phyloP scores from a whole-genome alignment of 768 basidiomycete genomes.

The Wakefieldia striispora region DNA sequence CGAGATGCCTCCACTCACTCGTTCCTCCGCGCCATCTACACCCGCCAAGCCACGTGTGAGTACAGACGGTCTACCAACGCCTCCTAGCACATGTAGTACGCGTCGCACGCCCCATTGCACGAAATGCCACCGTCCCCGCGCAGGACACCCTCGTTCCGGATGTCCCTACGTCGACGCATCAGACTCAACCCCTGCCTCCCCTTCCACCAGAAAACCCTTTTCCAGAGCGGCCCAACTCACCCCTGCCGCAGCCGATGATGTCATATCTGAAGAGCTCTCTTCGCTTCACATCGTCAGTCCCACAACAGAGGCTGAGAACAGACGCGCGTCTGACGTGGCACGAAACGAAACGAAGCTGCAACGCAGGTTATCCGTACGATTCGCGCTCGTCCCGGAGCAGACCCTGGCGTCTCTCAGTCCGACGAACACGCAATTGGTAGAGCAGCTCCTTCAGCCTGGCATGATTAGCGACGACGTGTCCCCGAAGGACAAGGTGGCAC shows the following conservation, averaged over 20 bases:
- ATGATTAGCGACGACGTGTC: constrained; percentile 28
- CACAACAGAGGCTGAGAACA: constrained; percentile 10
- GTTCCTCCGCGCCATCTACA: constrained; percentile 32
- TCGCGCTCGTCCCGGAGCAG: constrained; percentile 33
- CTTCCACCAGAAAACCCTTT: constrained; percentile 8
- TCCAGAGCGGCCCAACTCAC: background rate
- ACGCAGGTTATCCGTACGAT: constrained; percentile 31
- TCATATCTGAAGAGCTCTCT: constrained; percentile 42
- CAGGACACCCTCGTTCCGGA: constrained; percentile 62
- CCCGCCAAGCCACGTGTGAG: constrained; percentile 21
- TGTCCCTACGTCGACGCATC: constrained; percentile 47
- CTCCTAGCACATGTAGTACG: constrained; percentile 37
- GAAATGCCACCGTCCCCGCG: constrained; percentile 52
- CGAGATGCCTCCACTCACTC: constrained; percentile 27
- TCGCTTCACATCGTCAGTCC: constrained; percentile 43
- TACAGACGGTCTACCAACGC: constrained; percentile 14
- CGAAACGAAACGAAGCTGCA: constrained; percentile 1
- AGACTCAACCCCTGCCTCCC: constrained; percentile 12
- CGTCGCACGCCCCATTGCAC: constrained; percentile 54
- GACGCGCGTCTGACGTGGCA: constrained; percentile 4
- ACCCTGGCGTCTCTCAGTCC: constrained; percentile 52
- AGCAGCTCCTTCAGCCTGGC: constrained; percentile 44
- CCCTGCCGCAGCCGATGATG: constrained; percentile 17
- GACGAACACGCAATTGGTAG: constrained; percentile 46
- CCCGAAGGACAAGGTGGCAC: constrained; percentile 29